Conservation (phyloP, 768 basidiomycete genomes). For the Mycena haematopus region DNA sequence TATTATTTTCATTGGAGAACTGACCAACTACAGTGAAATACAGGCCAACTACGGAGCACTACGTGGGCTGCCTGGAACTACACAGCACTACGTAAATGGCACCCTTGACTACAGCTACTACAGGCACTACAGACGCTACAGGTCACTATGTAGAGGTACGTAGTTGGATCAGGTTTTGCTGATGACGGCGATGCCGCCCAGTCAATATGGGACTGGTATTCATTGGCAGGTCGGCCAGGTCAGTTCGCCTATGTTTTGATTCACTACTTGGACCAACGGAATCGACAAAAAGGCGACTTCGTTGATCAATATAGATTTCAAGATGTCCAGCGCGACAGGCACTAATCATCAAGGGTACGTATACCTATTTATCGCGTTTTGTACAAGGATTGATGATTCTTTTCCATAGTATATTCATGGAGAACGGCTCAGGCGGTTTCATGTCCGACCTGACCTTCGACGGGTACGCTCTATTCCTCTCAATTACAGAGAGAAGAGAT, state of each 20-base stretch:
- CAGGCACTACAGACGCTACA: no score
- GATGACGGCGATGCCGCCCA: slow-evolving; percentile 37
- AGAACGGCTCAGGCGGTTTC: slow-evolving; percentile 54
- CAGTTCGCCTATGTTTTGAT: not conserved
- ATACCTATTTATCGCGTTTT: no score
- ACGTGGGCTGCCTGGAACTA: no score
- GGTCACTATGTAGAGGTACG: no score
- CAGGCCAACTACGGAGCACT: no score
- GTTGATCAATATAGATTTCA: slow-evolving; percentile 47
- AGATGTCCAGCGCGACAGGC: slow-evolving; percentile 43
- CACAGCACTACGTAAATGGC: no score
- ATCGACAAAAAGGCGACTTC: slow-evolving; percentile 44
- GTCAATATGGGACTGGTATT: slow-evolving; percentile 42
- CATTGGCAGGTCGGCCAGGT: slow-evolving; percentile 55
- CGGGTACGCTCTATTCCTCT: not conserved
- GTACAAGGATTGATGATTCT: no score
- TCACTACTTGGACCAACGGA: no score
- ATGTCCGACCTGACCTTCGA: slow-evolving; percentile 37
- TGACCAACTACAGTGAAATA: no score
- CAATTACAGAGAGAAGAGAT: not conserved
- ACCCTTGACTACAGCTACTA: no score
- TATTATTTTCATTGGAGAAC: no score
- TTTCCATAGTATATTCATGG: slow-evolving; percentile 42
- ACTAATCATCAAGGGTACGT: slow-evolving; percentile 43
- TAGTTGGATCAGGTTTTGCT: no score